Evolutionary conservation across 371 early-diverging fungal genomes (phyloP), one percentile per base, ranked within the genome.

Genomic region (Conidiobolus incongruus): DNA sequence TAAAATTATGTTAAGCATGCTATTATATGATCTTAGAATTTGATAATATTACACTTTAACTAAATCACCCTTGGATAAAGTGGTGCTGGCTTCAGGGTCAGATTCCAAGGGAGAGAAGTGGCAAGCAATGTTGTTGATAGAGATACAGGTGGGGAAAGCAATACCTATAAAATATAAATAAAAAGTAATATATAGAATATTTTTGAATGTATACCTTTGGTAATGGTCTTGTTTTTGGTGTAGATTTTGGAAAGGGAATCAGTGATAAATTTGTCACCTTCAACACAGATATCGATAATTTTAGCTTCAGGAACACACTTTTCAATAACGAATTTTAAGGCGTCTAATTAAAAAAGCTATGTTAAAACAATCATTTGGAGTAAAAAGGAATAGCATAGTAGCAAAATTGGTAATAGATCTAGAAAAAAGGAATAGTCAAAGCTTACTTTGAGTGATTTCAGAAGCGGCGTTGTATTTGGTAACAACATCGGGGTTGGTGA

Each of bases 391-490:
- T n/a, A n/a, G n/a, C n/a, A n/a, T n/a, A n/a, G n/a, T n/a, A n/a
- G n/a, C n/a, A n/a, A n/a, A n/a, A n/a, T n/a, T n/a, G n/a, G n/a
- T 6, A 6, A 35, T 40, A 38, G 2, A 32, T 24, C 35, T 19
- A 35, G 7, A 16, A n/a, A 44, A 10, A 34, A 3, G n/a, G 42
- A 29, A 7, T 40, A 20, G 26, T 32, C 20, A 36, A 21, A 16
- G 49, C 55, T 47, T 68, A 80, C 77, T 65, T 62, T 86, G 81
- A 52, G 85, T 68, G 51, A 87, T 79, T 20, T 71, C 72, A 41
- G 87, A 81, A 20, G 88, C 87, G 31, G 75, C 70, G 65, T 76
- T 79, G 67, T 88, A 92, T 67, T 87, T 87, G 50, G 66, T 67
- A 52, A 83, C 62, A 32, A 89, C 84, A 43, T 63, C 63, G 43